Evolutionary conservation across 2,329 filamentous ascomycete species (phyloP), one percentile per base, ranked within the genome.

Genomic region (Cryphonectria parasitica): DNA sequence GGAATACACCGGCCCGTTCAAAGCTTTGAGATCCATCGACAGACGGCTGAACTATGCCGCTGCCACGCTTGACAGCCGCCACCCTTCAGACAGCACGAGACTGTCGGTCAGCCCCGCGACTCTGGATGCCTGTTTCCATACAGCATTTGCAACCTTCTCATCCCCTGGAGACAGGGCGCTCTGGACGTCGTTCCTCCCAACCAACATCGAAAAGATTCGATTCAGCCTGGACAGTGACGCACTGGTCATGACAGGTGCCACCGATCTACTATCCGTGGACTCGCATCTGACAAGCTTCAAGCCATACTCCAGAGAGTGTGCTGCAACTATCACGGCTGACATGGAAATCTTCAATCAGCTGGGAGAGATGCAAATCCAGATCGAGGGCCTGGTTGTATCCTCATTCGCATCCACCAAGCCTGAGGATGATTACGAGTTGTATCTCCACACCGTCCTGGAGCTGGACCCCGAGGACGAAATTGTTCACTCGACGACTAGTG

Each of bases 141-240:
- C 81, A 0, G 80, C 81, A 0, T 84, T 83, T 67, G 76, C 81
- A n/a, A 77, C 82, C 0, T 80, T 81, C 34, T 77, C 82, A 0
- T 81, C 79, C 0, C 82, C 82, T 0, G 81, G 80, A 15, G 82
- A 84, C n/a, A 78, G 78, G 17, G 77, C 82, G 0, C 76, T 84
- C 0, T 84, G 82, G 82, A 82, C 81, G 1, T 77, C 80, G 0
- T 84, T 84, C 70, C 76, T 84, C 0, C 82, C 82, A 0, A 74
- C 77, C 6, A 72, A 67, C 2, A 82, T 83, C 10, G 74, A 77
- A 11, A 75, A 69, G 19, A 71, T 83, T 0, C 75, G 76, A 3
- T 83, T 84, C 75, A 83, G 81, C 71, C 64, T 82, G 4, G 45
- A 78, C 77, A 5, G 72, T 71, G 2, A 43, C 67, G 3, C 66